Evolutionary conservation across 2,329 filamentous ascomycete genomes (phyloP).

Genomic region (Colletotrichum eleusines): DNA sequence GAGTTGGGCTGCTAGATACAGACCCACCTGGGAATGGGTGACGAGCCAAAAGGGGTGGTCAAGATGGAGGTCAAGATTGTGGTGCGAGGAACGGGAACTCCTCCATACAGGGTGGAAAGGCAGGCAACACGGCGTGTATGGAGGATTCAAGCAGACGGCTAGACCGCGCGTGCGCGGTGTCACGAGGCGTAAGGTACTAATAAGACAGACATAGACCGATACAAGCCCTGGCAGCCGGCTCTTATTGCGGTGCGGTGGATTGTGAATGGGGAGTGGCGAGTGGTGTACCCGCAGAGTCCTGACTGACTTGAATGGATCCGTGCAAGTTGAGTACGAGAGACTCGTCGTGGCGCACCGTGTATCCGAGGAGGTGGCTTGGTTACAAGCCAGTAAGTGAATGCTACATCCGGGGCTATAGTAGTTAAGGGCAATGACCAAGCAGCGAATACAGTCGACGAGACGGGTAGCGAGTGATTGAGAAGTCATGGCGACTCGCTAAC

Average conservation of each 20-base stretch:
- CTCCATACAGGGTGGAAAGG: no score
- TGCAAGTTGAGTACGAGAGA: background rate
- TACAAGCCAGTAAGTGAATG: background rate
- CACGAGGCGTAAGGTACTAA: constrained; percentile 12
- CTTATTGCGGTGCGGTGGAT: background rate
- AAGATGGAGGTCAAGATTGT: constrained; percentile 3
- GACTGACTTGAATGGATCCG: background rate
- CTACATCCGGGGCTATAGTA: background rate
- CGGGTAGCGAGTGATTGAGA: constrained; percentile 1
- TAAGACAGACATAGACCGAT: constrained; percentile 7
- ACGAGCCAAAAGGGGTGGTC: constrained; percentile 9
- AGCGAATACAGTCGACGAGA: background rate
- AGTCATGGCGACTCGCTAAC: background rate
- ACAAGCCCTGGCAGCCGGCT: background rate
- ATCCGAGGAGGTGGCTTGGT: constrained; percentile 8
- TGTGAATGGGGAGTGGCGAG: background rate
- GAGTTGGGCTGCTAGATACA: background rate
- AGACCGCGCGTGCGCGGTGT: constrained; percentile 6
- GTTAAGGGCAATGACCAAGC: background rate
- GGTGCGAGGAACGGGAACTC: constrained; percentile 14
- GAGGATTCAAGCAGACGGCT: constrained; percentile 31
- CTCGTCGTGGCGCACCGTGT: background rate
- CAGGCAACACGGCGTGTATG: constrained; percentile 31
- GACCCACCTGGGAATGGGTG: background rate
- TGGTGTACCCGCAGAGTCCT: background rate